A percentile compares a stretch with the other conserved stretches of the same genome.
Evolutionary conservation across 768 basidiomycete genomes (phyloP).

Genomic region (Tulasnella sp.): DNA sequence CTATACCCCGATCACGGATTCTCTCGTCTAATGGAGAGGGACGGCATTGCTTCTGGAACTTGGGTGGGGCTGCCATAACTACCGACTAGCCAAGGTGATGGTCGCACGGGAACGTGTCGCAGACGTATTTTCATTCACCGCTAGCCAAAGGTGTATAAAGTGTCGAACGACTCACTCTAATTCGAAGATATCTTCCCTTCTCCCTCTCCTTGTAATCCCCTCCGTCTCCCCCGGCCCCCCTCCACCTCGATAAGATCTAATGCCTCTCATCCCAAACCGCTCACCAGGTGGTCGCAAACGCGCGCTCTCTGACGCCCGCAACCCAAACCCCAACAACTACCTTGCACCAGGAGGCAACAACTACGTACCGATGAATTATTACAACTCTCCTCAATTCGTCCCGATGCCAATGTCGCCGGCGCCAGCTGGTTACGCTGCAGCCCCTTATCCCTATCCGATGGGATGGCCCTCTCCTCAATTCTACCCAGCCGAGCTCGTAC

Average conservation of each 20-base stretch:
- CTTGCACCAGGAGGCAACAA: conserved; percentile 7
- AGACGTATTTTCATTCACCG: not conserved
- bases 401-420: conserved; percentile 9
- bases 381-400: conserved; percentile 13
- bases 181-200: not conserved
- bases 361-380: conserved; percentile 5
- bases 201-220: not conserved
- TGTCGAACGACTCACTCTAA: not conserved
- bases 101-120: not conserved
- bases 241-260: not conserved
- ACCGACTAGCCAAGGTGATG: not conserved
- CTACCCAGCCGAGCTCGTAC: not conserved
- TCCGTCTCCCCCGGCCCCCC: not conserved
- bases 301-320: conserved; percentile 2
- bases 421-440: not conserved
- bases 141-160: not conserved
- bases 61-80: not conserved
- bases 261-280: conserved; percentile 14
- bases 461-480: conserved; percentile 14
- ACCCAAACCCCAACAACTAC: not conserved
- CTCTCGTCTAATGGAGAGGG: not conserved
- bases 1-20: not conserved
- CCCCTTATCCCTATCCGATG: conserved; percentile 8
- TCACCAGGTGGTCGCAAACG: conserved; percentile 9
- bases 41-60: not conserved